Conservation (phyloP, 2,329 filamentous ascomycete genomes). For the Penicillium brevicompactum region DNA sequence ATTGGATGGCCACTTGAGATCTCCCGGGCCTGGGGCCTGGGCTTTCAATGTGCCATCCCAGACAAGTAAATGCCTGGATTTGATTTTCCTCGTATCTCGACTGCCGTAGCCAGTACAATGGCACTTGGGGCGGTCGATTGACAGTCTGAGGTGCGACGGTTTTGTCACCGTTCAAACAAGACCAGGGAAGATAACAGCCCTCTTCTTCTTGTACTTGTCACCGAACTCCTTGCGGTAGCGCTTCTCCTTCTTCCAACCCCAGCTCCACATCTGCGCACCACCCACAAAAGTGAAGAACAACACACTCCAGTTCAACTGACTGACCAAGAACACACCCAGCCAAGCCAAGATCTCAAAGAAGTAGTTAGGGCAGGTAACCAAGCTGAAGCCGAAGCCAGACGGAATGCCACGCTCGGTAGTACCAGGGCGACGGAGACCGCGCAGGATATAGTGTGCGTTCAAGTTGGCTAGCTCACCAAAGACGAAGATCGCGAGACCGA, state of each 20-base stretch:
- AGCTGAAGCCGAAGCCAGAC: conserved; percentile 75
- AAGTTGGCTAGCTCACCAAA: conserved; percentile 82
- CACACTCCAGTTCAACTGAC: conserved; percentile 72
- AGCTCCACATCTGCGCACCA: conserved; percentile 76
- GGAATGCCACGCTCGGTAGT: conserved; percentile 89
- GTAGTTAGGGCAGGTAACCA: conserved; percentile 97
- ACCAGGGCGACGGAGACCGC: conserved; percentile 73
- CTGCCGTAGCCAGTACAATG: not conserved
- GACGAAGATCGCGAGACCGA: conserved; percentile 70
- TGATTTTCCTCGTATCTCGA: not conserved
- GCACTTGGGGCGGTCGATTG: not conserved
- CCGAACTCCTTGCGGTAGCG: conserved; percentile 89
- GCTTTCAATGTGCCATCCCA: not conserved
- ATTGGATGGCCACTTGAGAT: not conserved
- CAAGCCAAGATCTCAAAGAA: conserved; percentile 88
- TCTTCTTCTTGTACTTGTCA: conserved; percentile 94
- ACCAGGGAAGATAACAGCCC: conserved; percentile 77
- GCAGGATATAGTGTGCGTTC: conserved; percentile 76
- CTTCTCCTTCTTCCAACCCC: conserved; percentile 90
- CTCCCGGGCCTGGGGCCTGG: not conserved
- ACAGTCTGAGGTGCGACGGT: not conserved
- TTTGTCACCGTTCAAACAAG: conserved; percentile 58
- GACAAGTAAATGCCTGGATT: not conserved
- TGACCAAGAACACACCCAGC: conserved; percentile 78
- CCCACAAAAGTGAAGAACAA: conserved; percentile 75